Percentiles rank a stretch among this genome's conserved stretches.
Evolutionary conservation across 768 basidiomycete species (phyloP).

Genomic region (Melanogaster broomeanus): DNA sequence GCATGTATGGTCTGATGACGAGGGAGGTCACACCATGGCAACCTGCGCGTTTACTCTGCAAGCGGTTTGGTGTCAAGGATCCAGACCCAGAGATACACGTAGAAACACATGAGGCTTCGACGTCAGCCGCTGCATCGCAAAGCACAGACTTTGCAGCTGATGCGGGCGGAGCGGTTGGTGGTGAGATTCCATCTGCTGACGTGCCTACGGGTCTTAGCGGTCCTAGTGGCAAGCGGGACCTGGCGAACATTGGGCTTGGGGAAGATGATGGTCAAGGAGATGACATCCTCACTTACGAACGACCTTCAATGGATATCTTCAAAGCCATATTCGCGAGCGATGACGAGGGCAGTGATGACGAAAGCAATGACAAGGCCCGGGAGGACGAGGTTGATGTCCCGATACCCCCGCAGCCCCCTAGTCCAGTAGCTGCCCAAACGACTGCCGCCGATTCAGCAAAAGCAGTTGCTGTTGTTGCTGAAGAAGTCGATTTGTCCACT

Average conservation of each 20-base stretch:
- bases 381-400: constrained; percentile 6
- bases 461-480: constrained; percentile 3
- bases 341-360: constrained; percentile 83
- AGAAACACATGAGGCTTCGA: constrained; percentile 30
- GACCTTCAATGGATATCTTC: constrained; percentile 91
- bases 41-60: constrained; percentile 85
- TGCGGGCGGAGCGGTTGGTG: not conserved
- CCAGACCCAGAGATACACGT: constrained; percentile 62
- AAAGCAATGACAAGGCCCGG: constrained; percentile 35
- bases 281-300: constrained; percentile 85
- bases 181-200: not conserved
- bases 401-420: constrained; percentile 11
- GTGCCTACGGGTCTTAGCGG: not conserved
- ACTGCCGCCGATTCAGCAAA: not conserved
- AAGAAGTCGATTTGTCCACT: constrained; percentile 56
- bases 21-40: constrained; percentile 74
- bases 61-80: constrained; percentile 90
- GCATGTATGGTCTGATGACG: constrained; percentile 91
- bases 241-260: constrained; percentile 85
- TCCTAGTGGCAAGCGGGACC: constrained; percentile 46
- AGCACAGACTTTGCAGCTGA: constrained; percentile 2
- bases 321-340: constrained; percentile 98
- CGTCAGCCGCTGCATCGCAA: constrained; percentile 17
- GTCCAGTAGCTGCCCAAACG: constrained; percentile 3
- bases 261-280: constrained; percentile 89